phyloP scores from a whole-genome alignment of 768 basidiomycete species.

The Trametes maxima region DNA sequence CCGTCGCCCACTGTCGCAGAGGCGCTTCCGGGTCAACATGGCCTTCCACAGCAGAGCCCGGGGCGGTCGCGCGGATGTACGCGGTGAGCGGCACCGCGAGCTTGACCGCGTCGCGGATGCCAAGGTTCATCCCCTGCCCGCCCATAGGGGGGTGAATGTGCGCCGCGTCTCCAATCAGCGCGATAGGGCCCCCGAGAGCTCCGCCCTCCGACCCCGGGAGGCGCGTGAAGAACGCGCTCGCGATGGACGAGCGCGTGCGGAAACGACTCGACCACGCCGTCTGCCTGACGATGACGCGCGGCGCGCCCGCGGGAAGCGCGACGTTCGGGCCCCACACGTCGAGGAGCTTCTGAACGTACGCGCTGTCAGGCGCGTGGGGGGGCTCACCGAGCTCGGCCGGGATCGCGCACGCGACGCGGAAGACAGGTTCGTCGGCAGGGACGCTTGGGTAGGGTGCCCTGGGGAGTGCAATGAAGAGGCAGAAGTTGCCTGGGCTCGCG shows the following conservation, averaged over 20 bases:
- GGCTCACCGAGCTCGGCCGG: slow-evolving; percentile 38
- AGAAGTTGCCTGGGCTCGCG: slow-evolving; percentile 35
- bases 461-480: slow-evolving; percentile 43
- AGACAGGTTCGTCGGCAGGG: slow-evolving; percentile 29
- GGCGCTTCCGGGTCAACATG: slow-evolving; percentile 33
- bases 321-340: slow-evolving; percentile 44
- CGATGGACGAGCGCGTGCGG: slow-evolving; percentile 47
- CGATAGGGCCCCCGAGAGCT: slow-evolving; percentile 21
- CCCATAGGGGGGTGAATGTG: slow-evolving; percentile 57
- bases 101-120: slow-evolving; percentile 53
- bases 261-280: slow-evolving; percentile 51
- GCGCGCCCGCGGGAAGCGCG: slow-evolving; percentile 38
- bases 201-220: slow-evolving; percentile 19
- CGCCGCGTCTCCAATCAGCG: slow-evolving; percentile 51
- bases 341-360: slow-evolving; percentile 48
- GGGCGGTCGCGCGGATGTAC: slow-evolving; percentile 31
- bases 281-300: slow-evolving; percentile 38
- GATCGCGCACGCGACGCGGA: slow-evolving; percentile 45
- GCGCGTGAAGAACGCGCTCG: slow-evolving; percentile 41
- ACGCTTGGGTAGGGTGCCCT: slow-evolving; percentile 27
- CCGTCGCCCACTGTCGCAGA: slow-evolving; percentile 39
- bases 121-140: slow-evolving; percentile 63
- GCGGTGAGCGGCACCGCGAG: slow-evolving; percentile 46
- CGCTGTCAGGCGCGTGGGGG: slow-evolving; percentile 40
- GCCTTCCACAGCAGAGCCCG: background rate